Conservation (phyloP, 2,329 filamentous ascomycete genomes). For the Aureobasidium sp. region DNA sequence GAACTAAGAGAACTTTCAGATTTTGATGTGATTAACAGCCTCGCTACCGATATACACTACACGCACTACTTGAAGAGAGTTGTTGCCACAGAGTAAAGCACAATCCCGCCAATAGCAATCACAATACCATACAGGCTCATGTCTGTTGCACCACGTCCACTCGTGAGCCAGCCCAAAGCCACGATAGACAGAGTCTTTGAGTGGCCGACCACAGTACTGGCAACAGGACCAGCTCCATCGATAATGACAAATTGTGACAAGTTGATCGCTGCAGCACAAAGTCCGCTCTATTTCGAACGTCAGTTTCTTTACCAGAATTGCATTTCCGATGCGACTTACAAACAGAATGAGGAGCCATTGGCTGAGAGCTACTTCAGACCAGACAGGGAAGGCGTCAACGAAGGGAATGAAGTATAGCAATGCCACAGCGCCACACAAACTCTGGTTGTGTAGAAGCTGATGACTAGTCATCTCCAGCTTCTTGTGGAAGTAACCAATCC, state of each 20-base stretch:
- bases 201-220: slow-evolving; percentile 39
- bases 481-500: slow-evolving; percentile 72
- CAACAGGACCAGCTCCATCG: slow-evolving; percentile 36
- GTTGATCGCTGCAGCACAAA: slow-evolving; percentile 72
- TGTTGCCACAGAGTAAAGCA: too few species aligned
- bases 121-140: too few species aligned
- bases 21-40: too few species aligned
- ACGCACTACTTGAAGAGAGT: too few species aligned
- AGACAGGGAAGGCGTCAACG: slow-evolving; percentile 67
- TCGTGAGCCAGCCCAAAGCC: slow-evolving; percentile 34
- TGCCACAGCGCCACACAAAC: slow-evolving; percentile 67
- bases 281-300: slow-evolving; percentile 57
- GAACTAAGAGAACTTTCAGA: too few species aligned
- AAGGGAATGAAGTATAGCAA: slow-evolving; percentile 74
- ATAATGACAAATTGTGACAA: slow-evolving; percentile 40
- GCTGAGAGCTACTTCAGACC: slow-evolving; percentile 52
- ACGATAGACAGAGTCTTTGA: slow-evolving; percentile 39
- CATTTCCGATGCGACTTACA: slow-evolving; percentile 44
- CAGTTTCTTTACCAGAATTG: background rate
- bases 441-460: slow-evolving; percentile 75
- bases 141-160: too few species aligned
- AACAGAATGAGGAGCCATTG: slow-evolving; percentile 57
- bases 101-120: too few species aligned
- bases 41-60: too few species aligned
- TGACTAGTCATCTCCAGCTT: slow-evolving; percentile 73